phyloP scores from a whole-genome alignment of 768 basidiomycete species.

The Pleurotus salmoneostramineus region DNA sequence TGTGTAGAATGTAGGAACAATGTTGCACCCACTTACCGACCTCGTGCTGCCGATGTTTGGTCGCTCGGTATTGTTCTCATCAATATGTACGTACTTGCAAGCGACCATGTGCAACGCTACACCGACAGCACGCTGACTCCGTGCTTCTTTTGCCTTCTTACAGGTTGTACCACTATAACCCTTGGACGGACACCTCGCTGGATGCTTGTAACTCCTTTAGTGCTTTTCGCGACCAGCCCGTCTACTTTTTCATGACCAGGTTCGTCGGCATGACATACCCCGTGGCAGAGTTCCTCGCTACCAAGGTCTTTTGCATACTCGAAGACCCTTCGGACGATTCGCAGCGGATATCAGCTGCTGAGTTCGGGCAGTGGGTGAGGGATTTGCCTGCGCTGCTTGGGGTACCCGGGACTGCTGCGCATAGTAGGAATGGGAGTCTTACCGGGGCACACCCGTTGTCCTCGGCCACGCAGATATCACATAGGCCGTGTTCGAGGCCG shows the following conservation, averaged over 20 bases:
- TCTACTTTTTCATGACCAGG: conserved; percentile 83
- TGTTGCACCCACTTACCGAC: conserved; percentile 88
- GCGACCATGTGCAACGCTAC: neutral
- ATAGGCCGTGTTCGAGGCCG: conserved; percentile 68
- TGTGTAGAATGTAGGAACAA: conserved; percentile 93
- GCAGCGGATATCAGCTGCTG: conserved; percentile 69
- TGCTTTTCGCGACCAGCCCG: conserved; percentile 71
- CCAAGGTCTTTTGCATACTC: conserved; percentile 79
- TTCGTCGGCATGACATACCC: conserved; percentile 86
- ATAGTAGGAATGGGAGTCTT: conserved; percentile 59
- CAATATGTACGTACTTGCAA: conserved; percentile 70
- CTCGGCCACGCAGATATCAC: conserved; percentile 58
- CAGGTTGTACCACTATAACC: conserved; percentile 97
- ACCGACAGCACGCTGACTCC: neutral
- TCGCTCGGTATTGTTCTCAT: conserved; percentile 98
- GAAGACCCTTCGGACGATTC: conserved; percentile 61
- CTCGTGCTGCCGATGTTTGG: conserved; percentile 97
- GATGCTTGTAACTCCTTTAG: conserved; percentile 81
- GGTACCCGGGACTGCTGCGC: conserved; percentile 36
- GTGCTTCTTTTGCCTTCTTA: conserved; percentile 7
- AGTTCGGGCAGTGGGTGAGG: conserved; percentile 84
- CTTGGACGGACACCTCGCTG: conserved; percentile 92
- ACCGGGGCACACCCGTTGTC: conserved; percentile 63
- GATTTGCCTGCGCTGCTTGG: conserved; percentile 74
- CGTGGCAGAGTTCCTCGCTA: conserved; percentile 86